Base-by-base conservation (phyloP, 306 rosid species). In the Sechiopsis laciniata region DNA sequence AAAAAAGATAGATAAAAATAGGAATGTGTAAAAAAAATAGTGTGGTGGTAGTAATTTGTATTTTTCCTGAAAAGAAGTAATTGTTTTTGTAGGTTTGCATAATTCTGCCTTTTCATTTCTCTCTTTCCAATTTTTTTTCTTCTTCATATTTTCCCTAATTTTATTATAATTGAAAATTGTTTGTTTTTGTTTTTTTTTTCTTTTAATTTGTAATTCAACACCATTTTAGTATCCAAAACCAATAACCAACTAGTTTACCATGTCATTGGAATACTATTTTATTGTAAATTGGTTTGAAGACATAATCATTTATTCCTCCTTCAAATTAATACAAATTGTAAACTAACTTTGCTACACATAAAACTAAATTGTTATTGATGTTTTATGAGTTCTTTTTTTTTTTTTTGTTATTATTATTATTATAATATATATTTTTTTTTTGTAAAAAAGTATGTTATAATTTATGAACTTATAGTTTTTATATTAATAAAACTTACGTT, bases 1-100 rank as follows among this genome's bases (percentile, higher is more conserved):
- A 45, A 7, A 53, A 61, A 61, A 7, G 46, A 15, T 14, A 14
- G 20, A 7, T 29, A 61, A 61, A 16, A 15, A 22, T 71, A 16
- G 61, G 58, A 58, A 9, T 35, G 65, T 24, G 65, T 24, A 42
- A 46, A 72, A 66, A 37, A 4, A 32, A 32, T 2, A 73, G 55
- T 19, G 76, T 55, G 76, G 55, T 14, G 55, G 55, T 73, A 73
- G 40, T 7, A 19, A 21, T 55, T 73, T 73, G 55, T 73, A 69
- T 22, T 51, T 69, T 67, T 7, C 32, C 29, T 42, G 24, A 40
- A 66, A 37, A 65, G 12, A 55, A 17, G 64, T 24, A 59, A 12
- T 42, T 66, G 72, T 46, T 6, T 10, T 42, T 66, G 32, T 66
- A 66, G 72, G 32, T 5, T 62, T 62, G 69, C 69, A 35, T 32